Evolutionary conservation across 2,329 filamentous ascomycete genomes (phyloP), one percentile per base, ranked within the genome.

Genomic region (Aspergillus viridinutans): DNA sequence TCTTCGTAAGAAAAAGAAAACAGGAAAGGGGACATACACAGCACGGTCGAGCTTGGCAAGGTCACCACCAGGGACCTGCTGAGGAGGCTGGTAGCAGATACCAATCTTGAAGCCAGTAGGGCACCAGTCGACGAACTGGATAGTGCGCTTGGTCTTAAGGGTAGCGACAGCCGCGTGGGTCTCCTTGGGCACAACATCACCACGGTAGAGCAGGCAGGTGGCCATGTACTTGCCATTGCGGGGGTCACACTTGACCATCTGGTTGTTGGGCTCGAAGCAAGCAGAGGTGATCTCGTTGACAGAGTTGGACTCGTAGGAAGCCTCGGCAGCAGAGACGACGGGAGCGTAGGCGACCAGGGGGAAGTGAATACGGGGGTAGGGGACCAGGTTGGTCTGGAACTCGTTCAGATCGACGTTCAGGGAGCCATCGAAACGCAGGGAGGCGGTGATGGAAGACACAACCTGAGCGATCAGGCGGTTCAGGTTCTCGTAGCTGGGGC

Each of bases 191-290:
- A 97, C 94, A 69, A 99, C 93, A 72, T 97, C 94, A 78, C 93
- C 94, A 76, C 93, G 93, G 86, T 99, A 99, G 76, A 99, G 83
- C 80, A 99, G 80, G 79, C 92, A 97, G 71, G 92, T 97, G 65
- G 93, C 93, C 93, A 99, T 99, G 86, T 99, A 99, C 85, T 99
- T 99, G 80, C 93, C 93, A 78, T 95, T 92, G 74, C 92, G 92
- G 69, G 93, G 93, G 77, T 99, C 94, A 76, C 93, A 99, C 85
- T 96, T 96, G 77, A 99, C 93, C 93, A 99, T 99, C 88, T 99
- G 93, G 87, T 96, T 97, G 87, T 97, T 90, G 70, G 93, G 92
- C 86, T 99, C 93, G 82, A 99, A 99, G 88, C 93, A 97, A 66
- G 90, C 90, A 87, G 93, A 95, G 79, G 91, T 95, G 83, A 97